Evolutionary conservation across 768 basidiomycete genomes (phyloP), one percentile per base, ranked within the genome.

Genomic region (Grammothele lineata): DNA sequence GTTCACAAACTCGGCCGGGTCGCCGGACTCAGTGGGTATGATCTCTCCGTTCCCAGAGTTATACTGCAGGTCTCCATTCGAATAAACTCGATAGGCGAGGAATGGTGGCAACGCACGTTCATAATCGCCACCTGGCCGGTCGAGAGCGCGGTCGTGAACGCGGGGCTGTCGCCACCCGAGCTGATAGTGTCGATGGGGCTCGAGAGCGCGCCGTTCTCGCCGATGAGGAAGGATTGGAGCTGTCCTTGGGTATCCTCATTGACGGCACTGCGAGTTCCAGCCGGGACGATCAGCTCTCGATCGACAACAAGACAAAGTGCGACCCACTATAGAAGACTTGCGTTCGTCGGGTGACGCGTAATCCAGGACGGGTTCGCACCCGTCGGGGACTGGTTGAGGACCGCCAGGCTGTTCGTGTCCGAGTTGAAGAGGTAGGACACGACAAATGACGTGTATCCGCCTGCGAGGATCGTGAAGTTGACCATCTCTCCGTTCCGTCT

Each of bases 401-500:
- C 65, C 2, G 74, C 69, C 41, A 86, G 62, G 5, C 73, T 64
- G 14, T 68, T 69, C 17, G 69, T 65, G 18, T 75, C 68, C 10
- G 77, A 64, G 57, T 78, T 74, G 66, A 86, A 87, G 27, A 78
- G 57, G 62, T 85, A 85, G 0, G 80, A 75, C 2, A 78, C 79
- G 44, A 87, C 70, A 55, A 80, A 82, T 48, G 76, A 63, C 19
- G 67, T 62, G 58, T 78, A 85, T 14, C 83, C 83, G 26, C 84
- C 83, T 24, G 84, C 84, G 27, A 86, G 71, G 51, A 87, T 81
- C 4, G 71, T 82, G 58, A 82, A 78, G 45, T 77, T 72, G 55
- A 85, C 83, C 84, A 85, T 86, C n/a, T n/a, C n/a, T n/a, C n/a
- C n/a, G n/a, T n/a, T n/a, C n/a, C n/a, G n/a, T n/a, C n/a, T n/a